These are phyloP conservation scores for Trichoderma hamatum DNA, from an alignment of 2,329 filamentous ascomycete genomes.

Conservation along the genomic window DNA sequence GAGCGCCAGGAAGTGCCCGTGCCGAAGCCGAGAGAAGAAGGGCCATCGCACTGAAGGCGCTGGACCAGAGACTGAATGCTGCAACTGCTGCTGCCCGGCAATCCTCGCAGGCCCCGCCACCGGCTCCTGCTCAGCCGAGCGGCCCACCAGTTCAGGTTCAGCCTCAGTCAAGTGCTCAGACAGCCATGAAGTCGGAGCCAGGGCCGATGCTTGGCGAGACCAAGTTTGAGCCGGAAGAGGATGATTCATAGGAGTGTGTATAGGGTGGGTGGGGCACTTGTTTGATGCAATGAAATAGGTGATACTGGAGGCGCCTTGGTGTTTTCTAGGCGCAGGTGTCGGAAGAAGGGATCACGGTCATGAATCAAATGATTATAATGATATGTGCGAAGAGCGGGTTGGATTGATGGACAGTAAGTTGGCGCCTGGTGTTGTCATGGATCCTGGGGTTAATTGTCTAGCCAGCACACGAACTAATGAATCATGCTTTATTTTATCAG, in stretches of 20 bases:
- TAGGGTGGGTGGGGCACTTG: neutral
- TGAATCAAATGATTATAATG: slow-evolving; percentile 10
- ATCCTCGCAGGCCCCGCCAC: neutral
- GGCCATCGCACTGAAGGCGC: slow-evolving; percentile 83
- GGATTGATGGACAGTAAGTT: slow-evolving; percentile 16
- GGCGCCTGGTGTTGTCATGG: slow-evolving; percentile 22
- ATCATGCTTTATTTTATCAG: slow-evolving; percentile 7
- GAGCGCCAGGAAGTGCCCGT: slow-evolving; percentile 69
- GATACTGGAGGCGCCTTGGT: neutral
- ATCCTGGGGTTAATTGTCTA: slow-evolving; percentile 23
- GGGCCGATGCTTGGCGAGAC: slow-evolving; percentile 68
- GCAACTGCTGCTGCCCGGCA: slow-evolving; percentile 58
- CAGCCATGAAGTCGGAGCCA: slow-evolving; percentile 59
- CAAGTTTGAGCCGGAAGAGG: slow-evolving; percentile 67
- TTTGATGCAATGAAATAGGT: neutral
- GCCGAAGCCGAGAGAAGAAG: slow-evolving; percentile 91
- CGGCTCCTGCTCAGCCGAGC: slow-evolving; percentile 43
- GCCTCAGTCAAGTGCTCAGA: slow-evolving; percentile 58
- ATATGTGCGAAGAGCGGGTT: slow-evolving; percentile 1
- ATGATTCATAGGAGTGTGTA: slow-evolving; percentile 6
- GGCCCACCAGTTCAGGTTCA: slow-evolving; percentile 62
- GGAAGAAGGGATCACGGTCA: neutral
- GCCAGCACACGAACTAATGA: slow-evolving; percentile 9
- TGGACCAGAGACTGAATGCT: slow-evolving; percentile 91
- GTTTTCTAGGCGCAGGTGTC: neutral